Percentiles rank a stretch among this genome's conserved stretches.
Conservation (phyloP, 2,329 filamentous ascomycete species). For the Moelleriella libera region DNA sequence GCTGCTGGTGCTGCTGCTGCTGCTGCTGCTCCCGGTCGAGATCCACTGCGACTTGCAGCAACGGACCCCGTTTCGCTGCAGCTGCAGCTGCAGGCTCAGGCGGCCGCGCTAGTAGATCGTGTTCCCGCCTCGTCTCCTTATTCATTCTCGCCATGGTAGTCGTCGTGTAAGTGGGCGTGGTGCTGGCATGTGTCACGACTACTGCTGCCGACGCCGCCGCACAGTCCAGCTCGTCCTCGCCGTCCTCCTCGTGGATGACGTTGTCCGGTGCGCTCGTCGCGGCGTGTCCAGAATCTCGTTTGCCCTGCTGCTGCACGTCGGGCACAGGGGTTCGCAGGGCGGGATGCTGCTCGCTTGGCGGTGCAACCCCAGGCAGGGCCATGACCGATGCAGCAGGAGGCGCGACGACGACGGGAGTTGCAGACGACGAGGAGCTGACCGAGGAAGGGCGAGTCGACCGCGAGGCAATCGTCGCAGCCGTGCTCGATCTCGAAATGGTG, state of each 20-base stretch:
- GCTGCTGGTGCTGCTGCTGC: slow-evolving; percentile 1
- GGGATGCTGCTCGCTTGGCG: slow-evolving; percentile 38
- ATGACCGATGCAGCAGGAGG: slow-evolving; percentile 7
- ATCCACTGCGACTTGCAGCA: slow-evolving; percentile 1
- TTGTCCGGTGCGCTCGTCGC: slow-evolving; percentile 19
- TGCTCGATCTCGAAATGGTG: slow-evolving; percentile 10
- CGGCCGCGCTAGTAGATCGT: background rate
- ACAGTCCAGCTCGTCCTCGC: slow-evolving; percentile 18
- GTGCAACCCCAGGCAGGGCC: slow-evolving; percentile 19
- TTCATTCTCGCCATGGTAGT: too few species aligned
- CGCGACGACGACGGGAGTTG: slow-evolving; percentile 15
- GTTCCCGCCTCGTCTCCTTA: background rate
- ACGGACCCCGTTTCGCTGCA: slow-evolving; percentile 2
- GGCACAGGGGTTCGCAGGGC: slow-evolving; percentile 24
- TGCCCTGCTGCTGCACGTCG: slow-evolving; percentile 25
- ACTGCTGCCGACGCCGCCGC: too few species aligned
- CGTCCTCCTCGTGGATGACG: slow-evolving; percentile 25
- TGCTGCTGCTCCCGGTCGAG: background rate
- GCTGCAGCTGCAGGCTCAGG: background rate
- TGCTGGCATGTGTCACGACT: too few species aligned
- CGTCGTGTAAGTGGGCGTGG: too few species aligned
- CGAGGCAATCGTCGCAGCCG: slow-evolving; percentile 5
- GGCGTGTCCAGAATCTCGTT: slow-evolving; percentile 41
- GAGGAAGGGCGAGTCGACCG: slow-evolving; percentile 3
- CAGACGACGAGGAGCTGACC: slow-evolving; percentile 8